Percentiles rank a stretch among this genome's conserved stretches.
Evolutionary conservation across 306 rosid species (phyloP).

Genomic region (Corylus heterophylla): DNA sequence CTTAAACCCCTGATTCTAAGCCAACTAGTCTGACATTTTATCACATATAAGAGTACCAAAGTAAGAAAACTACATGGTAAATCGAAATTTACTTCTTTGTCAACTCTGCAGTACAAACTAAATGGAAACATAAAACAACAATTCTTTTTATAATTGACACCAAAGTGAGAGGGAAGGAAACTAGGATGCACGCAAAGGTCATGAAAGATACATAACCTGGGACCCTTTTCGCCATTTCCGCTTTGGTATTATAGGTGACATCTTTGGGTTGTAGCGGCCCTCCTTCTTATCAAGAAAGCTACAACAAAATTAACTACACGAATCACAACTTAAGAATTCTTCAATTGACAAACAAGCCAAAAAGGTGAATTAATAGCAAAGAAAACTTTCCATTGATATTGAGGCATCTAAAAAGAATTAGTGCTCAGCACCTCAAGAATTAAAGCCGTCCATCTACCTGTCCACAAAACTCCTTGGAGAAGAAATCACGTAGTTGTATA

Average conservation of each 20-base stretch:
- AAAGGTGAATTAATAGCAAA: not conserved
- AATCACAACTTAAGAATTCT: constrained; percentile 18
- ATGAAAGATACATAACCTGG: constrained; percentile 57
- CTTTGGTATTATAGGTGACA: constrained; percentile 85
- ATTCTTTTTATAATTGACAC: not conserved
- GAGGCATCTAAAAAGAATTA: constrained; percentile 37
- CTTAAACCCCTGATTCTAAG: constrained; percentile 8
- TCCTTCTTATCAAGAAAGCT: constrained; percentile 93
- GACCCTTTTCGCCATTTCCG: constrained; percentile 97
- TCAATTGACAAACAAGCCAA: constrained; percentile 15
- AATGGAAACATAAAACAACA: not conserved
- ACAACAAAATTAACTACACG: constrained; percentile 34
- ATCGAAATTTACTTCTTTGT: not conserved
- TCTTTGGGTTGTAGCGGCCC: constrained; percentile 90
- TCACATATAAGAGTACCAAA: not conserved
- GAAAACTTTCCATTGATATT: constrained; percentile 11
- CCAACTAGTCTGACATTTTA: not conserved
- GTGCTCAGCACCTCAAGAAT: constrained; percentile 58
- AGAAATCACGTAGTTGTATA: constrained; percentile 78
- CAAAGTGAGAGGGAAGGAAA: constrained; percentile 6
- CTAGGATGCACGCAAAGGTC: not conserved
- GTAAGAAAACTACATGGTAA: not conserved
- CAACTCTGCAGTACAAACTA: not conserved
- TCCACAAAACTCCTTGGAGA: constrained; percentile 91
- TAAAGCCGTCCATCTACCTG: constrained; percentile 78